Evolutionary conservation across 306 rosid genomes (phyloP).

Genomic region (Potentilla sterilis): DNA sequence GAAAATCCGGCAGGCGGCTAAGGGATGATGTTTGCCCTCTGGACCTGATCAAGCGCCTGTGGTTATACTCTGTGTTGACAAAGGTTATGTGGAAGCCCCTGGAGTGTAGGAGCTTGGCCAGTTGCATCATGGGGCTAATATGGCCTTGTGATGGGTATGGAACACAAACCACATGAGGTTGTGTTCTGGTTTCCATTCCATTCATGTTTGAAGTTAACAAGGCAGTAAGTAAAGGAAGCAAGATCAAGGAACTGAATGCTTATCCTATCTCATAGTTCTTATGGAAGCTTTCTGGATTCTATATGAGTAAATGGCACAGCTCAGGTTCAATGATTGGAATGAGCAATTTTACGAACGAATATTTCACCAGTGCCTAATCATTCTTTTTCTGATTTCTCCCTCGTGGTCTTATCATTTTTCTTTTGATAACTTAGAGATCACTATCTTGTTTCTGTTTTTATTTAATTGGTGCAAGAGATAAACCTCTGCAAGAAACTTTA

Average conservation of each 20-base stretch:
- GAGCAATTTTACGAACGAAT: neutral
- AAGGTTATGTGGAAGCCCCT: conserved; percentile 21
- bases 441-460: neutral
- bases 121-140: neutral
- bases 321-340: neutral
- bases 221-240: neutral
- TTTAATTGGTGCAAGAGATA: neutral
- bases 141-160: conserved; percentile 2
- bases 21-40: neutral
- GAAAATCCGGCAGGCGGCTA: conserved; percentile 11
- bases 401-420: neutral
- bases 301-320: neutral
- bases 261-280: neutral
- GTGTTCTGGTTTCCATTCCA: neutral
- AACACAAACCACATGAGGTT: neutral
- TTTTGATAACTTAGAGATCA: neutral
- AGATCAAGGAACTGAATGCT: neutral
- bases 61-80: conserved; percentile 19
- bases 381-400: neutral
- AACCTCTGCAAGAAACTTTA: neutral
- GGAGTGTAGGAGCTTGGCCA: conserved; percentile 4
- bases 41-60: conserved; percentile 5
- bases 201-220: neutral
- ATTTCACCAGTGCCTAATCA: neutral
- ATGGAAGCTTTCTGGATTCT: neutral